Evolutionary conservation across 208 protist species (phyloP).

Genomic region (Crithidia bombi): DNA sequence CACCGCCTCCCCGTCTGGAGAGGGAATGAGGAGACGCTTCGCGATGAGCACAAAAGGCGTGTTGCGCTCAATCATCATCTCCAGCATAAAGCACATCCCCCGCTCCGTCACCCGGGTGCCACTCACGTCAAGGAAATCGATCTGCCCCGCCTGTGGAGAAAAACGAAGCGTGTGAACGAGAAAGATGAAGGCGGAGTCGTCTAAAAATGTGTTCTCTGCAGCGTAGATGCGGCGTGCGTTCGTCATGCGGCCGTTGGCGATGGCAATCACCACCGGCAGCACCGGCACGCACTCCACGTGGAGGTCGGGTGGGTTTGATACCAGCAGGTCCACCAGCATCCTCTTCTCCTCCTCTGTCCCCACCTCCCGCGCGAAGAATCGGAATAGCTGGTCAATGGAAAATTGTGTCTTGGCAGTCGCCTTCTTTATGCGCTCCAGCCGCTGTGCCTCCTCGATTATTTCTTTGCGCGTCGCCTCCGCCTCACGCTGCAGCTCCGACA

Average conservation of each 20-base stretch:
- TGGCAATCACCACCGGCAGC: slow-evolving; percentile 69
- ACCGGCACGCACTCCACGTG: slow-evolving; percentile 70
- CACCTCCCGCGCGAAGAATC: slow-evolving; percentile 77
- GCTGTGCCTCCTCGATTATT: slow-evolving; percentile 70
- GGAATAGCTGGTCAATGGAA: slow-evolving; percentile 78
- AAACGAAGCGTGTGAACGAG: slow-evolving; percentile 84
- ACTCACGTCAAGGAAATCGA: slow-evolving; percentile 85
- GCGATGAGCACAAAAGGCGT: slow-evolving; percentile 70
- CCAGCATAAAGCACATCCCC: slow-evolving; percentile 78
- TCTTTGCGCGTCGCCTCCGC: slow-evolving; percentile 60
- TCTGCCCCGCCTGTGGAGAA: slow-evolving; percentile 65
- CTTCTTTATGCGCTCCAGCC: slow-evolving; percentile 72
- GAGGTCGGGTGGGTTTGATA: slow-evolving; percentile 66
- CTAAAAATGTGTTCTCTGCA: slow-evolving; percentile 52
- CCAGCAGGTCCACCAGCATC: slow-evolving; percentile 64
- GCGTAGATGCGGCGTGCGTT: slow-evolving; percentile 69
- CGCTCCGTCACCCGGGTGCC: slow-evolving; percentile 74
- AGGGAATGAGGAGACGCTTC: slow-evolving; percentile 47
- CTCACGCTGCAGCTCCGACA: slow-evolving; percentile 84
- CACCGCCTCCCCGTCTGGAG: slow-evolving; percentile 22
- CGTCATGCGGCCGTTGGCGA: slow-evolving; percentile 78
- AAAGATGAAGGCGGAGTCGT: slow-evolving; percentile 78
- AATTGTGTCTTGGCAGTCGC: slow-evolving; percentile 67
- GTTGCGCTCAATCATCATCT: slow-evolving; percentile 80
- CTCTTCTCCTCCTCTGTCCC: slow-evolving; percentile 68